Percentiles rank a stretch among this genome's conserved stretches.
Evolutionary conservation across 441 rosid genomes (phyloP).

Genomic region (Brassica hybrid): DNA sequence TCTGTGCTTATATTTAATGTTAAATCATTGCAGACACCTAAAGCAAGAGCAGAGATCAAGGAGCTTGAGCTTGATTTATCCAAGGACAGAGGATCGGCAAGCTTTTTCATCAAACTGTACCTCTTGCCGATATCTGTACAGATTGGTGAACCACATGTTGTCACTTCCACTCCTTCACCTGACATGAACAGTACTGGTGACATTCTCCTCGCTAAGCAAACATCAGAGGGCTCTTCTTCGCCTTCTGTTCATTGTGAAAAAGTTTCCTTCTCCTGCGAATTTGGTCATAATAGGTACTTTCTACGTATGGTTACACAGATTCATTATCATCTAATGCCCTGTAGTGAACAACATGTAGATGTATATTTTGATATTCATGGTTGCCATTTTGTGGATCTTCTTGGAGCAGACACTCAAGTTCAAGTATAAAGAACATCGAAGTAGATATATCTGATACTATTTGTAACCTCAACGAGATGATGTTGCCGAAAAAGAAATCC

Average conservation of each 20-base stretch:
- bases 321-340: background rate
- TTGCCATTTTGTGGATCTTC: constrained; percentile 23
- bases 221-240: constrained; percentile 53
- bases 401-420: constrained; percentile 71
- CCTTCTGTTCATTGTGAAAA: constrained; percentile 80
- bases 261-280: constrained; percentile 81
- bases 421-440: constrained; percentile 70
- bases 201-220: constrained; percentile 48
- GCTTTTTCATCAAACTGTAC: constrained; percentile 62
- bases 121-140: constrained; percentile 73
- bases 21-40: constrained; percentile 51
- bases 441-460: constrained; percentile 67
- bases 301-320: background rate
- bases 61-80: constrained; percentile 79
- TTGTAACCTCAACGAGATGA: constrained; percentile 72
- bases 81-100: constrained; percentile 75
- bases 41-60: constrained; percentile 74
- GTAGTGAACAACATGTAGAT: constrained; percentile 9
- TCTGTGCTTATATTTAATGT: too few species aligned
- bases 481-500: constrained; percentile 61
- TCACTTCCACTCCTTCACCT: constrained; percentile 57
- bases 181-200: constrained; percentile 44
- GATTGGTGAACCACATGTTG: constrained; percentile 60
- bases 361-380: background rate
- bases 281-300: constrained; percentile 80